A percentile compares a stretch with the other conserved stretches of the same genome.
phyloP scores from a whole-genome alignment of 768 basidiomycete genomes.

The Mycena latifolia region DNA sequence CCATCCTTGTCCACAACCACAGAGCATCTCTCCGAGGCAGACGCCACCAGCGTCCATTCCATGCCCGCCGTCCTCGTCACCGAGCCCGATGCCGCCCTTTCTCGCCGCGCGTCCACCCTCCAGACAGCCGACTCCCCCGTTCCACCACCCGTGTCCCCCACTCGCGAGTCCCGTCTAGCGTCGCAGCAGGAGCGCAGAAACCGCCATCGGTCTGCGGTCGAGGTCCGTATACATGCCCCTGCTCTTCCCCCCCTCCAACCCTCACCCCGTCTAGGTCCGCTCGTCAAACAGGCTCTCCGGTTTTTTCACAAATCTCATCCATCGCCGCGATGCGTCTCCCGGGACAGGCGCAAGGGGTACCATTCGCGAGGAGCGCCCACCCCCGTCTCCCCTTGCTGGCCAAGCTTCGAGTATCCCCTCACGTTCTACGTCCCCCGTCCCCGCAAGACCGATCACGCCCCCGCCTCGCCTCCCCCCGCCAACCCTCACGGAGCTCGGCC shows the following conservation, averaged over 20 bases:
- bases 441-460: constrained; percentile 69
- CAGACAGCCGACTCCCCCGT: constrained; percentile 36
- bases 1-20: constrained; percentile 54
- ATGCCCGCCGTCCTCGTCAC: constrained; percentile 68
- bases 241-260: constrained; percentile 16
- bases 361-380: constrained; percentile 49
- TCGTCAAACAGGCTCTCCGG: constrained; percentile 84
- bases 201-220: constrained; percentile 66
- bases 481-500: constrained; percentile 79
- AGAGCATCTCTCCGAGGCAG: constrained; percentile 55
- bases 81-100: constrained; percentile 46
- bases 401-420: constrained; percentile 55
- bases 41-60: constrained; percentile 67
- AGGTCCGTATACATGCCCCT: constrained; percentile 63
- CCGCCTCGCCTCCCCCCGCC: constrained; percentile 82
- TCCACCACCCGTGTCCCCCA: constrained; percentile 39
- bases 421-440: constrained; percentile 71
- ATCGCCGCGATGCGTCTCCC: constrained; percentile 69
- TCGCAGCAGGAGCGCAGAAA: constrained; percentile 53
- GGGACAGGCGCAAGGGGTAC: constrained; percentile 43
- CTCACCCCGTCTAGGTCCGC: constrained; percentile 56
- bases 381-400: constrained; percentile 36
- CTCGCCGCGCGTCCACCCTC: constrained; percentile 48
- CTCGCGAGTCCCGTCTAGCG: constrained; percentile 43
- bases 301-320: constrained; percentile 85